Evolutionary conservation across 1,284 basidiomycete genomes (phyloP).

Genomic region (Ustilago crameri): DNA sequence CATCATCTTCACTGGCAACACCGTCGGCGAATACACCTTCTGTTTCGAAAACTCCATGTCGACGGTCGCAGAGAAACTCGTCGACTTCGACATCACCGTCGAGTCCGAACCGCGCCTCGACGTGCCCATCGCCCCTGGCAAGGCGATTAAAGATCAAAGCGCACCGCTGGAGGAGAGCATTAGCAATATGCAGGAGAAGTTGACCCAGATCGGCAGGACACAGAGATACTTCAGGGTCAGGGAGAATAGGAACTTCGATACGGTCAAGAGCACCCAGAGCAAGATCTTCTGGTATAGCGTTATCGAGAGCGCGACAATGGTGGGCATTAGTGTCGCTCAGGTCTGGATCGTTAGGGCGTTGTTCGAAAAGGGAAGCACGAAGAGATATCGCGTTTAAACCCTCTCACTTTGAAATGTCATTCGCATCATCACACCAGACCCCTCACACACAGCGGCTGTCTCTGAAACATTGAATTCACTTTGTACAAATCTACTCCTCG

Average conservation of each 20-base stretch:
- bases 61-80: constrained; percentile 58
- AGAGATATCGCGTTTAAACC: constrained; percentile 60
- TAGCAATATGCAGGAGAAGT: constrained; percentile 45
- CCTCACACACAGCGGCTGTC: too few relatives aligned
- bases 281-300: constrained; percentile 65
- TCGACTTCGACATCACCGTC: constrained; percentile 68
- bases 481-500: background rate
- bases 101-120: constrained; percentile 65
- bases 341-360: constrained; percentile 61
- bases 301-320: constrained; percentile 58
- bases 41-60: constrained; percentile 90
- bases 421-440: background rate
- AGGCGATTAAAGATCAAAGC: constrained; percentile 59
- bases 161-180: constrained; percentile 65
- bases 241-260: constrained; percentile 64
- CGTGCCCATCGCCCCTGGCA: constrained; percentile 54
- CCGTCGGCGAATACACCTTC: constrained; percentile 93
- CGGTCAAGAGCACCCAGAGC: constrained; percentile 57
- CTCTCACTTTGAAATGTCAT: too few relatives aligned
- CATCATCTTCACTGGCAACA: constrained; percentile 94
- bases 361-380: constrained; percentile 62
- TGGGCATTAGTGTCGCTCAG: constrained; percentile 61
- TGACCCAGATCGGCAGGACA: constrained; percentile 56
- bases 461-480: too few relatives aligned
- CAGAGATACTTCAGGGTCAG: constrained; percentile 66